A percentile compares a stretch with the other conserved stretches of the same genome.
Evolutionary conservation across 257 asterid species (phyloP).

Genomic region (Nicotiana paniculata): DNA sequence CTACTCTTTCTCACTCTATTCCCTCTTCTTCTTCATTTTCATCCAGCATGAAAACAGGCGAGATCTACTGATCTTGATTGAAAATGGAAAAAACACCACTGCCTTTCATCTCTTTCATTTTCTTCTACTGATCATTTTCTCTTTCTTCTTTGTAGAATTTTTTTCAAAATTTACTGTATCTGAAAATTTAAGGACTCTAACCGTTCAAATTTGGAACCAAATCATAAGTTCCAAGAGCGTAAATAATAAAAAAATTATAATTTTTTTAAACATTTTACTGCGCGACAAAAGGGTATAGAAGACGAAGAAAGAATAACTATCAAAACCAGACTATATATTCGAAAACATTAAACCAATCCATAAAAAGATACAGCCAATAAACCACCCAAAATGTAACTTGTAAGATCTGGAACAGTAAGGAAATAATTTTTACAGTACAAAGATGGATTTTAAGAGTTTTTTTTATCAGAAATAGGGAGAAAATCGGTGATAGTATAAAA

Average conservation of each 20-base stretch:
- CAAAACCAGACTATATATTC: not conserved
- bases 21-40: too few relatives aligned
- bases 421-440: not conserved
- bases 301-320: not conserved
- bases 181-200: not conserved
- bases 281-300: not conserved
- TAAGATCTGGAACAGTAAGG: not conserved
- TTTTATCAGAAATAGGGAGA: not conserved
- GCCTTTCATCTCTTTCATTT: too few relatives aligned
- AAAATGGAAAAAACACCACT: too few relatives aligned
- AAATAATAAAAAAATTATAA: not conserved
- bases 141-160: too few relatives aligned
- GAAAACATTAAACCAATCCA: not conserved
- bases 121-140: too few relatives aligned
- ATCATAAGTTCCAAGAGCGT: not conserved
- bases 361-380: not conserved
- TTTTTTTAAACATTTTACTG: not conserved
- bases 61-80: too few relatives aligned
- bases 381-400: not conserved
- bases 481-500: not conserved
- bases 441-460: not conserved
- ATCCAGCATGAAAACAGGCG: too few relatives aligned
- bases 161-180: not conserved
- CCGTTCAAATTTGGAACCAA: not conserved
- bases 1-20: too few relatives aligned